Base-by-base conservation (phyloP, 2,329 filamentous ascomycete genomes). In the Calonectria ilicicola region DNA sequence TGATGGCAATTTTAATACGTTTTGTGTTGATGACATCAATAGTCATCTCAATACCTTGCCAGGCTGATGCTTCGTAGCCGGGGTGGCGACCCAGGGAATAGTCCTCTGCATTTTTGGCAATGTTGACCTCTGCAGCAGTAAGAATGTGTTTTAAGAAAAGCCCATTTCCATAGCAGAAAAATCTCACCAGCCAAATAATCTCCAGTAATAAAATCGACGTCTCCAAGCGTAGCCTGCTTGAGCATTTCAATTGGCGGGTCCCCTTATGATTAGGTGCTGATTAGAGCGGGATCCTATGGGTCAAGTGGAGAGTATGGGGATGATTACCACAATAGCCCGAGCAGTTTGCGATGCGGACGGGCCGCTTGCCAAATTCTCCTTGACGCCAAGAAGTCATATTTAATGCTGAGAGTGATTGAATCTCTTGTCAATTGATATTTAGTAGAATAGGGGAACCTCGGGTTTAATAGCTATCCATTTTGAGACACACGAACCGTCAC, bases 1-100 rank as follows among this genome's bases (percentile, higher is more conserved):
- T 91, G 68, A 90, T 83, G 42, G 90, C 83, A 15, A 91, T 83
- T 72, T 89, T 89, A 81, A 91, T 91, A 0, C 83, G 78, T 72
- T 89, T 86, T 62, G 86, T 81, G 2, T 78, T 71, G 17, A 81
- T 84, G 80, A 73, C 89, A 21, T 80, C 75, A 3, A 82, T 67
- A 0, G 80, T 75, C 73, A 76, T 70, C 26, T 72, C 60, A 38
- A 82, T 67, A 4, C 80, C 80, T 15, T 77, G 75, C 38, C 77
- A 72, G 2, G 79, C 79, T 0, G 74, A 74, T 9, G 40, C 46
- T 14, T 77, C 75, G 66, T 79, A 81, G 27, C 78, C 80, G 2
- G 74, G 67, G 12, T 74, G 72, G 12, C 72, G 35, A 2, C 69
- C 65, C 2, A 64, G n/a, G 17, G 68, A 64, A 15, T 65, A 65